Evolutionary conservation across 2,329 filamentous ascomycete genomes (phyloP).

Genomic region (Lecanicillium sp.): DNA sequence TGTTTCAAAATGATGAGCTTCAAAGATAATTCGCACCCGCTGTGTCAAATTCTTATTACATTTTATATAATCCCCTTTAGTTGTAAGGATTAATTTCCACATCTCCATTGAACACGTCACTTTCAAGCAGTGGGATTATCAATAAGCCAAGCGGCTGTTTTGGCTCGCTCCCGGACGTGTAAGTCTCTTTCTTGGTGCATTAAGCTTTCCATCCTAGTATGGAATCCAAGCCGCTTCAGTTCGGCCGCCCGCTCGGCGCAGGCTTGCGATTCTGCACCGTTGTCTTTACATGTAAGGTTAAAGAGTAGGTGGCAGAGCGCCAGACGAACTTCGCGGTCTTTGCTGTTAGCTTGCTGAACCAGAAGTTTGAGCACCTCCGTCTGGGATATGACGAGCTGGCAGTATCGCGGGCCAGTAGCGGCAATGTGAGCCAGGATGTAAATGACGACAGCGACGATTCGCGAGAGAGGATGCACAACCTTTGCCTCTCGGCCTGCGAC

Average conservation of each 20-base stretch:
- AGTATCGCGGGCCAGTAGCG: conserved; percentile 71
- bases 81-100: too few species aligned
- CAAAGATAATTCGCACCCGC: too few species aligned
- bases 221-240: conserved; percentile 66
- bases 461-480: conserved; percentile 52
- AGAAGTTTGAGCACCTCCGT: conserved; percentile 68
- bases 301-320: conserved; percentile 78
- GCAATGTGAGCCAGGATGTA: conserved; percentile 86
- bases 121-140: conserved; percentile 39
- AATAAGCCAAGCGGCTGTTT: conserved; percentile 70
- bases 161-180: conserved; percentile 79
- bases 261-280: conserved; percentile 57
- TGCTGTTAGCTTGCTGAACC: conserved; percentile 66
- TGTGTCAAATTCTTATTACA: background rate
- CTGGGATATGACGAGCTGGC: conserved; percentile 71
- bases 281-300: conserved; percentile 81
- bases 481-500: conserved; percentile 35
- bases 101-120: too few species aligned
- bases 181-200: conserved; percentile 63
- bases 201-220: conserved; percentile 57
- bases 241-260: conserved; percentile 62
- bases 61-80: too few species aligned
- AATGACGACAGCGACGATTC: conserved; percentile 71
- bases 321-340: conserved; percentile 66
- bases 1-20: too few species aligned